Percentiles rank a stretch among this genome's conserved stretches.
These are phyloP conservation scores for Aspergillus conjunctus DNA, from an alignment of 495 filamentous ascomycete species.

Conservation along the genomic window DNA sequence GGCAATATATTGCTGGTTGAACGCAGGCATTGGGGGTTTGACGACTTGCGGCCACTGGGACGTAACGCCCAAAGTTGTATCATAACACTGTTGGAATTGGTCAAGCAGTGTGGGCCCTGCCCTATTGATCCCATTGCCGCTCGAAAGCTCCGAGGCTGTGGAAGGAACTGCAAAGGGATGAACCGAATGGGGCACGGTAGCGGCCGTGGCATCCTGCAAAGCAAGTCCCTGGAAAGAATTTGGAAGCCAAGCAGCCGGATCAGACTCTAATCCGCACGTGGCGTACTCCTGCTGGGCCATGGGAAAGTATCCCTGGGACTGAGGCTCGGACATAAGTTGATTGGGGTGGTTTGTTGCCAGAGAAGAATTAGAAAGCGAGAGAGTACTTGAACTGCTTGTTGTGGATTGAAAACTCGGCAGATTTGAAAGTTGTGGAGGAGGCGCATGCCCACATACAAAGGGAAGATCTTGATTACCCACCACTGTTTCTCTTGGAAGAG, in stretches of 20 bases:
- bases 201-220: conserved; percentile 9
- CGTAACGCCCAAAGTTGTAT: conserved; percentile 8
- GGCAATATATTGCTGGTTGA: conserved; percentile 15
- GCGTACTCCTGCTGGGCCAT: neutral
- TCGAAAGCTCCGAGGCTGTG: conserved; percentile 12
- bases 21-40: conserved; percentile 3
- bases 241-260: neutral
- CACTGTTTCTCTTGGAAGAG: neutral
- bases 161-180: conserved; percentile 17
- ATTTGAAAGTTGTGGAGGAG: no score
- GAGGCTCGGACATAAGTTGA: neutral
- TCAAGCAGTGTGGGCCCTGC: conserved; percentile 13
- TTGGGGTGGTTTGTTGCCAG: neutral
- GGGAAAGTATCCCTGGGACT: neutral
- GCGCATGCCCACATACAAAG: neutral
- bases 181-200: conserved; percentile 10
- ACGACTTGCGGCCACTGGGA: conserved; percentile 19
- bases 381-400: neutral
- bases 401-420: no score
- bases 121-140: conserved; percentile 12
- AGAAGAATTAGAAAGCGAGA: neutral
- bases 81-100: conserved; percentile 17
- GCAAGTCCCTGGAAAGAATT: conserved; percentile 19
- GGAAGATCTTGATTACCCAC: neutral
- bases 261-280: neutral